Evolutionary conservation across 2,329 filamentous ascomycete genomes (phyloP), one percentile per base, ranked within the genome.

Genomic region (Magnaporthiopsis incrustans): DNA sequence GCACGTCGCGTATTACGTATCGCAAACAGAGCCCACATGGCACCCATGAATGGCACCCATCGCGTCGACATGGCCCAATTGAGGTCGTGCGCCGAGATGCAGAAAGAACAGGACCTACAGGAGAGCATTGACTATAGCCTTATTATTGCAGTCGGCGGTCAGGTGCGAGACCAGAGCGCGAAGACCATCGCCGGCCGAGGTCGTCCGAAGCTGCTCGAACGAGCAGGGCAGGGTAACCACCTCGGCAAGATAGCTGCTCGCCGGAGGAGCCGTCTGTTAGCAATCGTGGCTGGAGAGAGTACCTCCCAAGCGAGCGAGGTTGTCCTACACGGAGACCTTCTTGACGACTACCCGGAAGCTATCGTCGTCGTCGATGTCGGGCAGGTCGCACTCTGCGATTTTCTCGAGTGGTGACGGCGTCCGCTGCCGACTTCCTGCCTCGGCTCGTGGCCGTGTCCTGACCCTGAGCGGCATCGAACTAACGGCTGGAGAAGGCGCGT

Each of bases 121-220:
- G 38, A 93, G 77, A 61, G 89, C 89, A 70, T 89, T 89, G 59
- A 92, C 87, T 64, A 91, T 84, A 66, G 84, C 85, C 6, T 84
- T 86, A 72, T 92, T 89, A 65, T 85, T 85, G n/a, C 88, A 87
- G 26, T 81, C 81, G 27, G 80, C 73, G 63, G 81, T 82, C 35
- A 93, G 79, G 71, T 91, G 84, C 57, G 85, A 82, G 60, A 90
- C 86, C 64, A 93, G 77, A 27, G 74, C 71, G 33, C 78, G 83
- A 70, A 84, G 79, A 68, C 78, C 85, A 67, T 79, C 81, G 2
- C 87, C 87, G 32, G 86, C 85, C 7, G 85, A 80, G 1, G 85
- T 89, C 7, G 86, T 89, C 60, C 88, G 81, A 11, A 92, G 79
- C 73, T 91, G 89, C 71, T 92, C 89, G 75, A 91, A 92, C 18